phyloP scores from a whole-genome alignment of 495 filamentous ascomycete species.

The Trichoderma orchidacearum region DNA sequence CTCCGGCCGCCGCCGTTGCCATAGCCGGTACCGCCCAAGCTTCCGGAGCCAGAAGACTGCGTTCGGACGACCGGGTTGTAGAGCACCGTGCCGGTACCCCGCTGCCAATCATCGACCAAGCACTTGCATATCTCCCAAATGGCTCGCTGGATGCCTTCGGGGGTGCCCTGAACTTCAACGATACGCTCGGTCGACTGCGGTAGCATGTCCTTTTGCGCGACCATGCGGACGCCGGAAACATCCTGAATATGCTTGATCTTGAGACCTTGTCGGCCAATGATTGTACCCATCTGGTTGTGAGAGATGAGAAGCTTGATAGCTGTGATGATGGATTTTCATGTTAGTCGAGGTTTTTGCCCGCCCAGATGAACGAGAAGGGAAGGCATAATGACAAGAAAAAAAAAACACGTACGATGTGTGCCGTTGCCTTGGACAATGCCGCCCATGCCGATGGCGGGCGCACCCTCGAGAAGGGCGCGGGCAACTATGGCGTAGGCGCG shows the following conservation, averaged over 20 bases:
- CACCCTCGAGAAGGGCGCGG: constrained; percentile 79
- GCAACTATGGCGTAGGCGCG: constrained; percentile 90
- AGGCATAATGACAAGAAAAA: too few species aligned
- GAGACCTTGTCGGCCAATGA: constrained; percentile 88
- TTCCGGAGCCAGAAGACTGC: constrained; percentile 41
- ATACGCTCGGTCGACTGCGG: constrained; percentile 98
- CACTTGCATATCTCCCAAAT: constrained; percentile 99
- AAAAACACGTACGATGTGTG: constrained; percentile 70
- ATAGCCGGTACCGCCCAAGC: constrained; percentile 21
- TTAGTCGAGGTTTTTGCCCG: background rate
- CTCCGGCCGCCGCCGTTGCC: constrained; percentile 18
- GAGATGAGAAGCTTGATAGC: constrained; percentile 96
- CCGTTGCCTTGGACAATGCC: constrained; percentile 71
- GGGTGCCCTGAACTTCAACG: constrained; percentile 87
- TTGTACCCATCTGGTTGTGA: constrained; percentile 99
- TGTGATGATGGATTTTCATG: constrained; percentile 22
- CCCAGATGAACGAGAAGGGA: background rate
- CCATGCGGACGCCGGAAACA: constrained; percentile 92
- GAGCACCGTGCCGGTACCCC: constrained; percentile 87
- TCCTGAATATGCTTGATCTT: constrained; percentile 99
- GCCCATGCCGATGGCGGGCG: constrained; percentile 89
- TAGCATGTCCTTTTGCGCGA: constrained; percentile 98
- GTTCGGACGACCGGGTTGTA: constrained; percentile 93
- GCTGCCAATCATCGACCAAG: constrained; percentile 92
- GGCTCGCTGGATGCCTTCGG: constrained; percentile 87